Conservation (phyloP, 352 stramenopile genomes). For the Aphanomyces euteiches region DNA sequence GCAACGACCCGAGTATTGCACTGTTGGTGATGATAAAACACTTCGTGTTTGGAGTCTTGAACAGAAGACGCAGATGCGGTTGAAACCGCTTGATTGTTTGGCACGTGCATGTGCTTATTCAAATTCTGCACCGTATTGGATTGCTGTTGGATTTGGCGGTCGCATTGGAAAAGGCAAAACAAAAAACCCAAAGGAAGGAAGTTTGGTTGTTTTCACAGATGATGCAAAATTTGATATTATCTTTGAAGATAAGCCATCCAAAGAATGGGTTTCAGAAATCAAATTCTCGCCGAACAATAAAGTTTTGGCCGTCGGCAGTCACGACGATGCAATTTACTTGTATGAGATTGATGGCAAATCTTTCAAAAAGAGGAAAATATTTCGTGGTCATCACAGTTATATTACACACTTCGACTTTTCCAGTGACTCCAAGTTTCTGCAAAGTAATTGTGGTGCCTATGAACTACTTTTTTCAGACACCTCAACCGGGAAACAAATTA, state of each 20-base stretch:
- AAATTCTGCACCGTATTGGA: conserved; percentile 36
- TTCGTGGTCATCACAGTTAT: conserved; percentile 79
- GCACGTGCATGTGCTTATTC: conserved; percentile 73
- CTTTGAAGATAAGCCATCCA: conserved; percentile 74
- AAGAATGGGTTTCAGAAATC: conserved; percentile 76
- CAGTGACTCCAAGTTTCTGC: conserved; percentile 48
- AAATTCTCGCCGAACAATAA: conserved; percentile 63
- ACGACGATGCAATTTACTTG: conserved; percentile 74
- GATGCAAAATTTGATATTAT: conserved; percentile 55
- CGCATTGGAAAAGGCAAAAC: conserved; percentile 41
- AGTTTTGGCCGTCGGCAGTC: conserved; percentile 58
- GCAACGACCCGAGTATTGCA: conserved; percentile 42
- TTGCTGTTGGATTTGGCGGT: conserved; percentile 61
- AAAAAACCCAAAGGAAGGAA: conserved; percentile 63
- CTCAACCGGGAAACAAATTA: conserved; percentile 81
- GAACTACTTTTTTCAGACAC: conserved; percentile 89
- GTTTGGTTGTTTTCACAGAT: conserved; percentile 57
- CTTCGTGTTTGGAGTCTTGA: conserved; percentile 33
- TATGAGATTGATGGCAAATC: conserved; percentile 48
- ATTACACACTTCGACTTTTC: conserved; percentile 87
- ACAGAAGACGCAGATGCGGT: conserved; percentile 34
- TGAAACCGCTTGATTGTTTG: conserved; percentile 61
- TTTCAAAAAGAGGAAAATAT: conserved; percentile 50
- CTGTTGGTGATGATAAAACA: conserved; percentile 34
- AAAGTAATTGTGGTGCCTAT: conserved; percentile 78